Conservation (phyloP, 495 filamentous ascomycete genomes). For the Talaromyces adpressus region DNA sequence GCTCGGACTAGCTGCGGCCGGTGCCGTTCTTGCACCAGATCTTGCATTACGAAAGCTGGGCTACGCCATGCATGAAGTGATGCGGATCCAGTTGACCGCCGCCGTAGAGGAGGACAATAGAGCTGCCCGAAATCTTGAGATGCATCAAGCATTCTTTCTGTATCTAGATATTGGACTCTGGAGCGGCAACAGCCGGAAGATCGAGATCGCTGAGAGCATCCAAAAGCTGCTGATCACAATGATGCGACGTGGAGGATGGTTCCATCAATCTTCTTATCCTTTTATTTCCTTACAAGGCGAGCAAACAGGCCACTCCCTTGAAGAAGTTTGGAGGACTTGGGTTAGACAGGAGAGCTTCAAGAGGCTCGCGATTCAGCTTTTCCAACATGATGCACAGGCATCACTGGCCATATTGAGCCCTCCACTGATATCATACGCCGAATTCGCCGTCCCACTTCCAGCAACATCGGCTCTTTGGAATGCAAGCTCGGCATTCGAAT, state of each 20-base stretch:
- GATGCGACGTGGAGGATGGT: constrained; percentile 19
- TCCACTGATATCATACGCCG: constrained; percentile 56
- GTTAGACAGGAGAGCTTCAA: constrained; percentile 50
- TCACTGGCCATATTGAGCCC: constrained; percentile 50
- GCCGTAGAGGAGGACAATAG: constrained; percentile 55
- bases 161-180: constrained; percentile 54
- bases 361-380: constrained; percentile 44
- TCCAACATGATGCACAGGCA: constrained; percentile 50
- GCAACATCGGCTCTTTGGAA: constrained; percentile 48
- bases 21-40: constrained; percentile 47
- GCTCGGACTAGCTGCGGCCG: constrained; percentile 45
- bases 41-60: constrained; percentile 54
- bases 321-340: constrained; percentile 55
- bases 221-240: constrained; percentile 44
- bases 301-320: constrained; percentile 39
- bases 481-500: constrained; percentile 45
- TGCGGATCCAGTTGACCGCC: constrained; percentile 40
- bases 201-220: constrained; percentile 61
- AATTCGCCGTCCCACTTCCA: constrained; percentile 53
- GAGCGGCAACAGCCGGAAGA: constrained; percentile 61
- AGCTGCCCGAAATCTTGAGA: constrained; percentile 43
- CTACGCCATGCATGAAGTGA: constrained; percentile 54
- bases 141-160: constrained; percentile 49
- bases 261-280: constrained; percentile 32
- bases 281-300: constrained; percentile 31